Base-by-base conservation (phyloP, 73 alveolate genomes). In the Paramecium bursaria region DNA sequence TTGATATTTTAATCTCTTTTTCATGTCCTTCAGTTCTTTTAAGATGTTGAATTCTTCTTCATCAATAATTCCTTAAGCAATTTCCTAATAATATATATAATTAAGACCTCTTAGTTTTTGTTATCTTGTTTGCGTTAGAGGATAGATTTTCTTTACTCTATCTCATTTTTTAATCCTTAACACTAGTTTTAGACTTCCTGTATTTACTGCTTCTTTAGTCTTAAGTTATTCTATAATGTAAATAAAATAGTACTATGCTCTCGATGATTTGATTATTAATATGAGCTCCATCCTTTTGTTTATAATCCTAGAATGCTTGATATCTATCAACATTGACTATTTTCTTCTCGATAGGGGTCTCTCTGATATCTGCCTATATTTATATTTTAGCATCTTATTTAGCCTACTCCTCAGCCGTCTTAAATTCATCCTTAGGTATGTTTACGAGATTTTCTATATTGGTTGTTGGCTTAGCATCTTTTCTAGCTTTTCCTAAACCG, bases 21-120 rank as follows among this genome's bases (percentile, higher is more conserved):
- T 97, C 48, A 87, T 53, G 47, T 95, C 98, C 87, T 97, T 97
- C 50, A 97, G 82, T 73, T 92, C 93, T 74, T 94, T 91, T 53
- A 97, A 79, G 46, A 93, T 87, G 57, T 61, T 87, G 54, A 92
- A 93, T 86, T 97, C 99, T 79, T 95, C 99, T 87, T 97, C 99
- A 85, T 97, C 99, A 48, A 96, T 96, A 6, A 96, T 91, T 3
- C 93, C 97, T 51, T 93, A 73, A 31, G 86, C 74, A 17, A 67
- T 85, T 67, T 53, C 90, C 90, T 85, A 50, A 4, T 17, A 25
- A 0, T 44, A 6, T 26, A 1, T 3, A 4, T 53, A 73, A 53
- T 75, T 87, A 48, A 75, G 75, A 51, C 95, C 91, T 92, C 92
- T 55, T 90, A 87, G 51, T 86, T 86, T 76, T 91, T 96, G 60